Base-by-base conservation (phyloP, 2,329 filamentous ascomycete species). In the Pseudogymnoascus sp. region DNA sequence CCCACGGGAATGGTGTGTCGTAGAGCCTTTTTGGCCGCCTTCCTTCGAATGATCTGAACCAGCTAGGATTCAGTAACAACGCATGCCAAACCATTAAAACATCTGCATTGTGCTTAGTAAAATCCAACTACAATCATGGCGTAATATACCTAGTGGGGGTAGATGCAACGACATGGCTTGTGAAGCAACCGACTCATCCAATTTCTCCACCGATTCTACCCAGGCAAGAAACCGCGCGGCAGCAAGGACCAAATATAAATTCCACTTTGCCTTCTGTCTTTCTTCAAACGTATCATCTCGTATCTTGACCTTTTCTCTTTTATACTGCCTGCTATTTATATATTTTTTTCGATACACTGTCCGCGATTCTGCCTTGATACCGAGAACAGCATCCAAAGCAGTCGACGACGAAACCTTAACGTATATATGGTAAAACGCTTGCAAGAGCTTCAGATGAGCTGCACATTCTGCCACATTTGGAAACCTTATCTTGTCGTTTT, bases 381-480 rank as follows among this genome's bases (percentile, higher is more conserved):
- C 35, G 35, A 37, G 35, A 12, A 37, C 35, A 37, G 12, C 35
- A 37, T 37, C 35, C 6, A 37, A 37, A 37, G 62, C 61, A 6
- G 38, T 47, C 0, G 70, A 70, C 0, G 63, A 59, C 2, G 71
- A 39, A 1, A 71, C 61, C 0, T 60, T 63, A 6, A 66, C 63
- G n/a, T 78, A 78, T n/a, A 87, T 71, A 37, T 79, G 75, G 38
- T 80, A 78, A 59, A 87, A 77, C 6, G 78, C 78, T 63, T 85
- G 79, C 0, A 88, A 75, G 1, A 87, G 74, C 68, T 85, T 83
- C 11, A 87, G 75, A 68, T 88, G 85, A 5, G 78, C 77, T 22
- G 82, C 78, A 66, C 81, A 84, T 18, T 69, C 65, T 11, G 63
- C 62, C 1, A 61, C 37, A n/a, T 28, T 62, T 7, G 69, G 69